A percentile compares a stretch with the other conserved stretches of the same genome.
These are phyloP conservation scores for Digitaria exilis DNA, from an alignment of 202 grass and related monocot genomes.

Conservation along the genomic window DNA sequence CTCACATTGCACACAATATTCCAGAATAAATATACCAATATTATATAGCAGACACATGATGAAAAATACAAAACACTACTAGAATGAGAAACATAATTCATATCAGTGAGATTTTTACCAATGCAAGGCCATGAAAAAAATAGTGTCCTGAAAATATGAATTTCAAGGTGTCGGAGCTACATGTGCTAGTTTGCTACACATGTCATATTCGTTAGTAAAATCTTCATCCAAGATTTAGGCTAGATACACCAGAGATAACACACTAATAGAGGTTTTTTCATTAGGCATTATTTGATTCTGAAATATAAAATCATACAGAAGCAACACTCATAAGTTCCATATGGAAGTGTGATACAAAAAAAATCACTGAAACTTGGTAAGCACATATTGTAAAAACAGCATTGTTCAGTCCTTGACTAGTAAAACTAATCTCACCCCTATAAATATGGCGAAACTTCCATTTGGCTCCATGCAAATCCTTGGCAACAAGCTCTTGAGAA, in stretches of 20 bases:
- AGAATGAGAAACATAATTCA: neutral
- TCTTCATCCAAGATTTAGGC: neutral
- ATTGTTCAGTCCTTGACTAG: neutral
- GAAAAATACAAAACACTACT: neutral
- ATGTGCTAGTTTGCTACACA: conserved; percentile 16
- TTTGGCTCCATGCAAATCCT: conserved; percentile 86
- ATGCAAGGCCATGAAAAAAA: neutral
- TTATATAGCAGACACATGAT: neutral
- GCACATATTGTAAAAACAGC: neutral
- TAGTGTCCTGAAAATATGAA: neutral
- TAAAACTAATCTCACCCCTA: conserved; percentile 64
- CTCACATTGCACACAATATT: neutral
- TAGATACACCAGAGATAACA: neutral
- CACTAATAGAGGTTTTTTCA: neutral
- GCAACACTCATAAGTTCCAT: conserved; percentile 7
- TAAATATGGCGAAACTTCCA: conserved; percentile 99
- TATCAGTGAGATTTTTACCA: neutral
- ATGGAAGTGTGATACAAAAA: neutral
- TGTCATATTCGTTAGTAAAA: conserved; percentile 17
- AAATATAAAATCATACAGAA: conserved; percentile 2
- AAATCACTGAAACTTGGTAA: neutral
- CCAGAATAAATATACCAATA: neutral
- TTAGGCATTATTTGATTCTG: neutral
- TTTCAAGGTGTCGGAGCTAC: neutral
- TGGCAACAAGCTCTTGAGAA: conserved; percentile 93